These are phyloP conservation scores for Pyrenula aspistea DNA, from an alignment of 495 filamentous ascomycete genomes.

Conservation along the genomic window DNA sequence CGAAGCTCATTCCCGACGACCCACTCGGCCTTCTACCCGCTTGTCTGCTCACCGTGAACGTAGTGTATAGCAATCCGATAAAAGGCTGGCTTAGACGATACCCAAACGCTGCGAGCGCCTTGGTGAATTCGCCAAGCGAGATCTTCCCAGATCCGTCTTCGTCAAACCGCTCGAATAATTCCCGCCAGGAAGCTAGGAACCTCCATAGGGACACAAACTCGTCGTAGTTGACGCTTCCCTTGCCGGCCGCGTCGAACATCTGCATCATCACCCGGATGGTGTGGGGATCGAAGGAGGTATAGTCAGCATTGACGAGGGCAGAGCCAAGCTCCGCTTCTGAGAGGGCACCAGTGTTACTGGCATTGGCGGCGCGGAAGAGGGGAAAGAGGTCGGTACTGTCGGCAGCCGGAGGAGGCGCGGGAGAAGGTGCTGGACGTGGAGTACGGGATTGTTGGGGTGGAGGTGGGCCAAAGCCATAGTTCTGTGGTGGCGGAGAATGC, in stretches of 20 bases:
- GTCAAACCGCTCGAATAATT: conserved; percentile 93
- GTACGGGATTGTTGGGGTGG: conserved; percentile 41
- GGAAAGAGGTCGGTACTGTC: conserved; percentile 64
- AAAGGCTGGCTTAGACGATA: conserved; percentile 80
- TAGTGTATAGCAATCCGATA: conserved; percentile 65
- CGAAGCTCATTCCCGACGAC: conserved; percentile 66
- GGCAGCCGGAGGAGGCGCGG: conserved; percentile 46
- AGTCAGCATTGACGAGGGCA: conserved; percentile 94
- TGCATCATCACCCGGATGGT: conserved; percentile 97
- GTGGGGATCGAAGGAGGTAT: conserved; percentile 85
- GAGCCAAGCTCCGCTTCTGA: conserved; percentile 80
- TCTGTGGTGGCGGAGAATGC: conserved; percentile 42
- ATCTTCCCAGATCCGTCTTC: conserved; percentile 79
- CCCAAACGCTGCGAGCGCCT: conserved; percentile 87
- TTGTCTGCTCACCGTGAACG: conserved; percentile 39
- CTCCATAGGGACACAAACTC: conserved; percentile 93
- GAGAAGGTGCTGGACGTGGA: conserved; percentile 34
- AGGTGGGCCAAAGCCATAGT: conserved; percentile 47
- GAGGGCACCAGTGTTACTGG: conserved; percentile 65
- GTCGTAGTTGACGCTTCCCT: conserved; percentile 81
- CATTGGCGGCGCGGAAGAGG: conserved; percentile 86
- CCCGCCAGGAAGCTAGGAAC: conserved; percentile 87
- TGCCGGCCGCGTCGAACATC: conserved; percentile 92
- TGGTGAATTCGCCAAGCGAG: conserved; percentile 72
- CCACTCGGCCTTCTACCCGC: conserved; percentile 18